Evolutionary conservation across 768 basidiomycete species (phyloP).

Genomic region (Serendipita vermifera): DNA sequence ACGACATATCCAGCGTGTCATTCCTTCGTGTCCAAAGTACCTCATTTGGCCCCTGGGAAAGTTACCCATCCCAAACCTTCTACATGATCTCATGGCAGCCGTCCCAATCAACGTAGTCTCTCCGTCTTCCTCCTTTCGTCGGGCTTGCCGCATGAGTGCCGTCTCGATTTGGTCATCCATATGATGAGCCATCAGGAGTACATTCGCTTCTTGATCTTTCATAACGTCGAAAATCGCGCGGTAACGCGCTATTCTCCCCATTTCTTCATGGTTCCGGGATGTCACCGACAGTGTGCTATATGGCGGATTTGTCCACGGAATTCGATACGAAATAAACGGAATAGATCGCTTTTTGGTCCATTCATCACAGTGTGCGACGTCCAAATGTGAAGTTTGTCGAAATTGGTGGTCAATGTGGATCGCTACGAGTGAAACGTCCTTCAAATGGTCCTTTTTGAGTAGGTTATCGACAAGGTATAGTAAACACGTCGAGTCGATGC

Average conservation of each 20-base stretch:
- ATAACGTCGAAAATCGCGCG: slow-evolving; percentile 37
- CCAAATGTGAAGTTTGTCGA: slow-evolving; percentile 41
- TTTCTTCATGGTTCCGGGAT: slow-evolving; percentile 34
- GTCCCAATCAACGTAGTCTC: slow-evolving; percentile 30
- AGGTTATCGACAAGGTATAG: slow-evolving; percentile 49
- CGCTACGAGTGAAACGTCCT: slow-evolving; percentile 33
- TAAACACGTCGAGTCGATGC: slow-evolving; percentile 70
- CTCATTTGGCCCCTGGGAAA: slow-evolving; percentile 23
- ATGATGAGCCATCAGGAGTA: slow-evolving; percentile 62
- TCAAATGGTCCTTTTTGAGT: slow-evolving; percentile 20
- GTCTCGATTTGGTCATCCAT: slow-evolving; percentile 79
- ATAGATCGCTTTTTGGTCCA: slow-evolving; percentile 34
- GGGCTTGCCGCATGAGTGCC: slow-evolving; percentile 45
- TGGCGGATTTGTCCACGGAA: slow-evolving; percentile 46
- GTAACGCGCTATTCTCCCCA: slow-evolving; percentile 49
- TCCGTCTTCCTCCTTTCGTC: background rate
- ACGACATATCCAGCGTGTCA: slow-evolving; percentile 56
- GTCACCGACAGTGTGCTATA: slow-evolving; percentile 37
- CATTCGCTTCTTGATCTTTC: slow-evolving; percentile 25
- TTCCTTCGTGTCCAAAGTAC: slow-evolving; percentile 41
- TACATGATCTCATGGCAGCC: slow-evolving; percentile 50
- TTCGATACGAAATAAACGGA: slow-evolving; percentile 31
- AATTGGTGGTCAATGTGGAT: slow-evolving; percentile 59
- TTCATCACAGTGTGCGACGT: slow-evolving; percentile 38
- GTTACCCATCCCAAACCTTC: slow-evolving; percentile 71